Evolutionary conservation across 1,284 basidiomycete species (phyloP).

Genomic region (Rhodotorula sp.): DNA sequence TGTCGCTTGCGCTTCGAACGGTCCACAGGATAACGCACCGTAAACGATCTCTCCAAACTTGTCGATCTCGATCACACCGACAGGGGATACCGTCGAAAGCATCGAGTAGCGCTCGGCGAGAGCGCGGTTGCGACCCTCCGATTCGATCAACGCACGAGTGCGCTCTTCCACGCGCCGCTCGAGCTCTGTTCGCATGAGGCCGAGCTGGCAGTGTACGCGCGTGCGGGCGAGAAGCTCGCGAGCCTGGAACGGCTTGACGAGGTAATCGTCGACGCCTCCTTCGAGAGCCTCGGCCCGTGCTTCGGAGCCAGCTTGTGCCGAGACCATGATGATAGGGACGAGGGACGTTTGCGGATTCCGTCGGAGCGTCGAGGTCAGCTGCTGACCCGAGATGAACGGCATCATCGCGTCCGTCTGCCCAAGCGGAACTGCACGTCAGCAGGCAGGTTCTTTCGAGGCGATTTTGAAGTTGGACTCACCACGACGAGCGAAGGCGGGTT

Average conservation of each 20-base stretch:
- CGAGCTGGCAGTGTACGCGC: conserved; percentile 44
- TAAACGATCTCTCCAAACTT: conserved; percentile 31
- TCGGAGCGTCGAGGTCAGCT: conserved; percentile 41
- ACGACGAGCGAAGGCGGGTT: conserved; percentile 41
- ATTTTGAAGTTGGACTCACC: background rate
- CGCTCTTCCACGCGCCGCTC: conserved; percentile 44
- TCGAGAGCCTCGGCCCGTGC: conserved; percentile 44
- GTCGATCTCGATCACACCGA: conserved; percentile 43
- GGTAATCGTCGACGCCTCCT: conserved; percentile 44
- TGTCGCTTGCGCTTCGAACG: background rate
- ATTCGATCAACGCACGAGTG: conserved; percentile 44
- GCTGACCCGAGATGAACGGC: conserved; percentile 39
- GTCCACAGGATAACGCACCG: background rate
- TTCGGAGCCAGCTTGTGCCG: conserved; percentile 45
- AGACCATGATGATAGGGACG: conserved; percentile 45
- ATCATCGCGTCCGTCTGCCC: conserved; percentile 25
- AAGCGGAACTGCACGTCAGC: too few species aligned
- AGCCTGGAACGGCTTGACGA: conserved; percentile 44
- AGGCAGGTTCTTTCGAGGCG: background rate
- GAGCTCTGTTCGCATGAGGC: conserved; percentile 43
- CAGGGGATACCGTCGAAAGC: conserved; percentile 43
- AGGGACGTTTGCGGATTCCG: conserved; percentile 31
- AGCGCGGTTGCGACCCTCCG: conserved; percentile 38
- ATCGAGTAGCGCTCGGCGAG: conserved; percentile 43
- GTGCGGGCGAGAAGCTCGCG: conserved; percentile 44